Evolutionary conservation across 1,139 yeast genomes (phyloP).

Genomic region (Kodamaea anthophila): DNA sequence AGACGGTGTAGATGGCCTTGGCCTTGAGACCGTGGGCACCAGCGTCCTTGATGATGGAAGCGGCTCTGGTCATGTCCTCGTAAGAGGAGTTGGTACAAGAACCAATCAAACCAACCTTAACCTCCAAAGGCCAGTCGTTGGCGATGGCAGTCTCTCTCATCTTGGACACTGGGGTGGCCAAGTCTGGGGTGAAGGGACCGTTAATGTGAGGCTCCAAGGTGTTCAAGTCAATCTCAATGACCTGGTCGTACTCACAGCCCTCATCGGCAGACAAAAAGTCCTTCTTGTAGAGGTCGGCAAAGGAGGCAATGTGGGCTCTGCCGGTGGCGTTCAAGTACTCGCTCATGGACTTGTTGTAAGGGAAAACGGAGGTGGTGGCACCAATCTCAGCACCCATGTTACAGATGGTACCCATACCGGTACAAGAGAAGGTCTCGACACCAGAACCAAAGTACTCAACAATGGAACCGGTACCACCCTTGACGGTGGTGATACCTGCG

Average conservation of each 20-base stretch:
- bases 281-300: slow-evolving; percentile 67
- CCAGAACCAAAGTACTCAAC: slow-evolving; percentile 98
- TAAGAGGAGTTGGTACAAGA: slow-evolving; percentile 99
- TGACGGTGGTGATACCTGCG: slow-evolving; percentile 96
- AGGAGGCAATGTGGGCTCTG: slow-evolving; percentile 77
- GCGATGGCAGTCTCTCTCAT: slow-evolving; percentile 82
- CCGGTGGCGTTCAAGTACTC: slow-evolving; percentile 86
- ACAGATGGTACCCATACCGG: slow-evolving; percentile 99
- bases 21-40: slow-evolving; percentile 85
- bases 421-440: slow-evolving; percentile 91
- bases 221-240: slow-evolving; percentile 89
- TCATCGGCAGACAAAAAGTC: slow-evolving; percentile 86
- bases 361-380: slow-evolving; percentile 98
- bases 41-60: slow-evolving; percentile 89
- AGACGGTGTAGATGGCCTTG: slow-evolving; percentile 85
- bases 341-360: slow-evolving; percentile 87
- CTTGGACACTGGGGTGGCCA: slow-evolving; percentile 94
- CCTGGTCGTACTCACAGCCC: slow-evolving; percentile 94
- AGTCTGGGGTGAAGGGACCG: slow-evolving; percentile 99
- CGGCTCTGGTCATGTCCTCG: slow-evolving; percentile 98
- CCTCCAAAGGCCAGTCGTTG: slow-evolving; percentile 91
- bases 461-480: slow-evolving; percentile 98
- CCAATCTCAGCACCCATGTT: slow-evolving; percentile 99
- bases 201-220: slow-evolving; percentile 95
- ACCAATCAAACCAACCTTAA: slow-evolving; percentile 94